Conservation (phyloP, 768 basidiomycete genomes). For the Hypholoma sublateritium region DNA sequence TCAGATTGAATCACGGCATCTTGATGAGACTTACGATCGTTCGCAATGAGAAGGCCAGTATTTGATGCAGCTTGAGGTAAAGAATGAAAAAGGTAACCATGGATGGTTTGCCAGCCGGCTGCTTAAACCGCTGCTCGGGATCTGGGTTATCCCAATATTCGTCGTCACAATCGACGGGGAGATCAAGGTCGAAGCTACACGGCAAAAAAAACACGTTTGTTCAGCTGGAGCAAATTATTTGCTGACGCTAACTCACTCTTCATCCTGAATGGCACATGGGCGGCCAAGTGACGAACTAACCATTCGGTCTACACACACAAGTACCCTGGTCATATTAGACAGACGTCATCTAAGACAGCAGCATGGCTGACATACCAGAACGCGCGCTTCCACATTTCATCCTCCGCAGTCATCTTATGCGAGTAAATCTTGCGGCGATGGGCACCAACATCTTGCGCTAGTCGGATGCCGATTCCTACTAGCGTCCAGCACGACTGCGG, state of each 20-base stretch:
- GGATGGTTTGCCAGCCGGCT: slow-evolving; percentile 65
- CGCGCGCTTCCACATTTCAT: slow-evolving; percentile 75
- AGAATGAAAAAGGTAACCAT: slow-evolving; percentile 54
- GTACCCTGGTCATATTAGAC: slow-evolving; percentile 37
- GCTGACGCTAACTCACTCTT: slow-evolving; percentile 49
- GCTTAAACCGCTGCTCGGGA: slow-evolving; percentile 61
- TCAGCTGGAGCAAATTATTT: too few relatives aligned
- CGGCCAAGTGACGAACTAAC: slow-evolving; percentile 61
- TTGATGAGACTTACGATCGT: slow-evolving; percentile 52
- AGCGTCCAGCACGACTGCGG: slow-evolving; percentile 71
- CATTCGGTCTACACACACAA: slow-evolving; percentile 52
- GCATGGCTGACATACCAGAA: slow-evolving; percentile 46
- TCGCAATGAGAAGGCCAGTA: slow-evolving; percentile 61
- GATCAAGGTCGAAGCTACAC: slow-evolving; percentile 70
- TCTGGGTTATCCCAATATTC: slow-evolving; percentile 73
- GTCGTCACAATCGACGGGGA: slow-evolving; percentile 65
- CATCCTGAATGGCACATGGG: slow-evolving; percentile 77
- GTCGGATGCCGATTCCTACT: slow-evolving; percentile 68
- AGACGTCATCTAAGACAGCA: not conserved
- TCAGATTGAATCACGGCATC: not conserved
- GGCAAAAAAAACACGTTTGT: too few relatives aligned
- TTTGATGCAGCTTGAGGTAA: slow-evolving; percentile 58
- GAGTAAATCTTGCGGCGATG: slow-evolving; percentile 47
- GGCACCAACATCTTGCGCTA: slow-evolving; percentile 78
- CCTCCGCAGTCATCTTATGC: slow-evolving; percentile 45